These are phyloP conservation scores for Scheffersomyces illinoinensis DNA, from an alignment of 1,139 yeast species.

Conservation along the genomic window DNA sequence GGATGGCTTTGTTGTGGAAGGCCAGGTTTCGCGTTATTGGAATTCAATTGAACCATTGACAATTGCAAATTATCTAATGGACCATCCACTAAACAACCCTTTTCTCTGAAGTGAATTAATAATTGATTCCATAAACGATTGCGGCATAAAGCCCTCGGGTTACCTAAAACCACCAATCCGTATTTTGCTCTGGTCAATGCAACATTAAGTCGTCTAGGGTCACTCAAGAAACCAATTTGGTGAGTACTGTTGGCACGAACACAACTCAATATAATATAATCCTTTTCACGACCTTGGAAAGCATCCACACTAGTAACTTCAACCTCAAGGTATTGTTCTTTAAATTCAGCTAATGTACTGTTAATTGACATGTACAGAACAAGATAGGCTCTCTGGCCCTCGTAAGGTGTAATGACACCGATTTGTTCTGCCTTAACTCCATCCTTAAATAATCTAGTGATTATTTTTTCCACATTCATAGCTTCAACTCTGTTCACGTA, in stretches of 20 bases:
- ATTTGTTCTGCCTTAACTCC: conserved; percentile 83
- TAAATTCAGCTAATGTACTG: conserved; percentile 59
- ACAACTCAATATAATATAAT: conserved; percentile 83
- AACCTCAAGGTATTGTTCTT: conserved; percentile 65
- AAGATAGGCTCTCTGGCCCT: conserved; percentile 87
- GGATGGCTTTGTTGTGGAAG: neutral
- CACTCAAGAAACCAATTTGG: conserved; percentile 83
- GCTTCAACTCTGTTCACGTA: conserved; percentile 88
- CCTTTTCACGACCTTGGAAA: conserved; percentile 95
- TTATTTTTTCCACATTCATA: conserved; percentile 80
- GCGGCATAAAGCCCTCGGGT: conserved; percentile 73
- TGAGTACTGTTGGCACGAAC: conserved; percentile 87
- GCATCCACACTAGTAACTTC: conserved; percentile 95
- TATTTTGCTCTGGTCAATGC: conserved; percentile 90
- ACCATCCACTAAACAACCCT: conserved; percentile 92
- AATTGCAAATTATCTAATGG: conserved; percentile 77
- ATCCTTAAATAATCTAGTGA: conserved; percentile 71
- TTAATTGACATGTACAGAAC: conserved; percentile 77
- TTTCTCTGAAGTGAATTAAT: conserved; percentile 75
- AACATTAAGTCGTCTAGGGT: conserved; percentile 88
- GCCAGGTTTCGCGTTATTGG: conserved; percentile 4
- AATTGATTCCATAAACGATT: conserved; percentile 80
- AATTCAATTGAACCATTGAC: conserved; percentile 59
- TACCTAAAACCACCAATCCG: conserved; percentile 81
- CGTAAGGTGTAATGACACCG: conserved; percentile 93